Evolutionary conservation across 352 stramenopile species (phyloP), one percentile per base, ranked within the genome.

Genomic region (Blastocystis sp.): DNA sequence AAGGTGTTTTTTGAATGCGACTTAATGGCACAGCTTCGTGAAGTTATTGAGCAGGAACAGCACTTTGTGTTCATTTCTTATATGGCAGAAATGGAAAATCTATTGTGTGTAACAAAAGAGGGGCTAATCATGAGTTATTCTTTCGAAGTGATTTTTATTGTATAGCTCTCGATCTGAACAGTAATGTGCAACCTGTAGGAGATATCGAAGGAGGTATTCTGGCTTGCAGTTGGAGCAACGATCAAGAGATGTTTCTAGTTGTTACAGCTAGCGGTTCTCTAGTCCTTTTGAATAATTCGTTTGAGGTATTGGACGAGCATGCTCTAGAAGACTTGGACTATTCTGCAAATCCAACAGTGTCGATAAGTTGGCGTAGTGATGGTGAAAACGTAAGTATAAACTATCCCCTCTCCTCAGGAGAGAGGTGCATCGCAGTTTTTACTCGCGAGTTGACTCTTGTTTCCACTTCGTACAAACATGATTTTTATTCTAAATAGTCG

Each of bases 341-440:
- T 26, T n/a, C 50, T 29, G 50, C 9, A 87, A 91, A 45, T 87
- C 90, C 50, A 8, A 34, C 62, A 39, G 69, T 90, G 2, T 54
- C 54, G 0, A 55, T 95, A 0, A 91, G 90, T 55, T 95, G 93
- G 93, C 92, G 93, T 9, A 93, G 94, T 53, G 93, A 95, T 64
- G 91, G 90, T 3, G 90, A 93, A 75, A 95, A 93, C 82, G 76
- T 95, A 34, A 91, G 91, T 5, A 43, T 95, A 29, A 84, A 43
- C 73, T 84, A 68, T 68, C 73, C 66, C 4, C 73, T 20, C 3
- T 2, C 39, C 9, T 50, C 50, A 23, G 56, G 47, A 43, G 20
- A 23, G 59, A 7, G 29, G 7, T 68, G 62, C 62, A 50, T 73
- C 1, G 3, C 23, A 26, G 50, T 84, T 37, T 64, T 53, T 15